Evolutionary conservation across 345 rosid species (phyloP).

Genomic region (Eucalyptus curtisii): DNA sequence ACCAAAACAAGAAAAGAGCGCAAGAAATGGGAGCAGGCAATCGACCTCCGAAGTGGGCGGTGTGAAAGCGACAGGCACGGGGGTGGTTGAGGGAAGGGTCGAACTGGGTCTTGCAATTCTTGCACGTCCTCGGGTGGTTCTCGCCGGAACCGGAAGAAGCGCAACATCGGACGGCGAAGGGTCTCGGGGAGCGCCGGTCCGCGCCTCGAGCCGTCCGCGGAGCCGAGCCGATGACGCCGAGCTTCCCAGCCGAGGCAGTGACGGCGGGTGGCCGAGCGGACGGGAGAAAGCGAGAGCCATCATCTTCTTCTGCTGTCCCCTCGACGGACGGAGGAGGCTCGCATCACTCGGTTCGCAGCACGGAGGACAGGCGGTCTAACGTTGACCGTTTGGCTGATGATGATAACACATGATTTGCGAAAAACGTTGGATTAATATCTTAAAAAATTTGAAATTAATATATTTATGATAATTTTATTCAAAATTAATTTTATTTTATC

Average conservation of each 20-base stretch:
- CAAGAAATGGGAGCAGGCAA: background rate
- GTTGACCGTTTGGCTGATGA: background rate
- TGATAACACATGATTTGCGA: background rate
- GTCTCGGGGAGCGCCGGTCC: background rate
- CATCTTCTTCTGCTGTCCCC: background rate
- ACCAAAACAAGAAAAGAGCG: background rate
- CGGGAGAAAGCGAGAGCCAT: background rate
- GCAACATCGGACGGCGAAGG: background rate
- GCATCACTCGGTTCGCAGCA: background rate
- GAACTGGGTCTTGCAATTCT: constrained; percentile 87
- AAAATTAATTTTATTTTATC: no score
- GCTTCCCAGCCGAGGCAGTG: background rate
- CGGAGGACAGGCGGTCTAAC: background rate
- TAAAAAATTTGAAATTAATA: rapidly evolving
- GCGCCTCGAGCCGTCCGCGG: background rate
- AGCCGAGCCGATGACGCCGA: background rate
- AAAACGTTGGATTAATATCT: background rate
- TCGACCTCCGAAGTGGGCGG: constrained; percentile 91
- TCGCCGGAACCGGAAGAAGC: background rate
- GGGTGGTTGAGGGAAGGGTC: constrained; percentile 70
- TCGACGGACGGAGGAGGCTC: background rate
- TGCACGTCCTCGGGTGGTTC: constrained; percentile 52
- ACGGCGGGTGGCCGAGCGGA: background rate
- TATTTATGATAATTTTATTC: no score
- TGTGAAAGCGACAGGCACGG: constrained; percentile 74